Base-by-base conservation (phyloP, 2,329 filamentous ascomycete genomes). In the Falciphora oryzae region DNA sequence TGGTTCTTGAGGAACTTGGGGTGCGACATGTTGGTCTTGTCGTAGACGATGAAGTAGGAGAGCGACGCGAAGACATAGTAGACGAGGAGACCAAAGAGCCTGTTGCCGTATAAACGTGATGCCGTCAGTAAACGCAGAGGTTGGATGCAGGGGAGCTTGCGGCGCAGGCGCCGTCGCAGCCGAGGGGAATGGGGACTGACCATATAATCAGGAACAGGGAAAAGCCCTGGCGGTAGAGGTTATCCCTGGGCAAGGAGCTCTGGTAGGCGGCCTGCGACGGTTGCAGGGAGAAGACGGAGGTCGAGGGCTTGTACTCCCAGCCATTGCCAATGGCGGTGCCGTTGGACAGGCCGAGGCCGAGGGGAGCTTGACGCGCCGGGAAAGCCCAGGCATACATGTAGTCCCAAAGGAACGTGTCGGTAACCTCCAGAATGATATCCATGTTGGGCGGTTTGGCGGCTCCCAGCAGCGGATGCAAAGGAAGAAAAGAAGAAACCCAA, bases 1-100 rank as follows among this genome's bases (percentile, higher is more conserved):
- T 97, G 94, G 78, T 97, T 94, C 80, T 95, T 96, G 73, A 97
- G 89, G 77, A 94, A 98, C 74, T 95, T 95, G 61, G 94, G 94
- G 76, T 98, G 94, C 63, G 92, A 82, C 78, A 94, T 87, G 59
- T 91, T 95, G 57, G 87, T 85, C 78, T 97, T 95, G 78, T 97
- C 93, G 80, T 97, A 97, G 73, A 97, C 83, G 79, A 97, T 89
- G 72, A 89, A 72, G 78, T 96, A 98, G 22, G 93, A 97, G 25
- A 96, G 81, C 7, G 88, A 83, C 4, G 93, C 91, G 74, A 92
- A 92, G 68, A 91, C 71, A 76, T 94, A 97, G 83, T 97, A 98
- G 65, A 95, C 81, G 60, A 93, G 69, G 44, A 93, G 77, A 64
- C 93, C 94, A 72, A 96, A 96, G 70, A 97, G 75, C 89, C 93